phyloP scores from a whole-genome alignment of 202 grass and related monocot genomes.

The Carex arenaria region DNA sequence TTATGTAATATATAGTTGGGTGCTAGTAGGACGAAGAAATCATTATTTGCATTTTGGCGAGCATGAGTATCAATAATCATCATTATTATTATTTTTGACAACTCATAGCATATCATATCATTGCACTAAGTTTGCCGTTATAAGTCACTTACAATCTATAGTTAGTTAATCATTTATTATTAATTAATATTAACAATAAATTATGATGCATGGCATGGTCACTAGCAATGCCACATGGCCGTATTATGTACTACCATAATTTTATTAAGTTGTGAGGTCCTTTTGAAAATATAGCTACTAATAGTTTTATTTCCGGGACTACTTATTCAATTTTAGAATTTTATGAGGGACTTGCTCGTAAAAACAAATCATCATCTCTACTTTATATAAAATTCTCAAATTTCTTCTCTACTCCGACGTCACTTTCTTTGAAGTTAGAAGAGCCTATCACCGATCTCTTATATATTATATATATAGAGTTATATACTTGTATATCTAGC shows the following conservation, averaged over 20 bases:
- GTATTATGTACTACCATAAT: neutral
- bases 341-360: too few species aligned
- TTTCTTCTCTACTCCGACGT: neutral
- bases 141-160: neutral
- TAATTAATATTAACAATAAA: neutral
- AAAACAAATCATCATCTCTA: too few species aligned
- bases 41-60: neutral
- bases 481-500: neutral
- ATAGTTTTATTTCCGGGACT: too few species aligned
- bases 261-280: too few species aligned
- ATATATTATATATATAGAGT: neutral
- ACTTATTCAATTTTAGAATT: too few species aligned
- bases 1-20: neutral
- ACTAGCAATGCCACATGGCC: neutral
- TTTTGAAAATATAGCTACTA: too few species aligned
- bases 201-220: neutral
- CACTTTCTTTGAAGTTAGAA: slow-evolving; percentile 7
- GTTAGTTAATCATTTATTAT: neutral
- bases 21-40: neutral
- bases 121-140: too few species aligned
- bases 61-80: neutral
- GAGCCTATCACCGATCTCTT: neutral
- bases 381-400: neutral
- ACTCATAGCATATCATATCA: too few species aligned
- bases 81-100: too few species aligned